Evolutionary conservation across 768 basidiomycete species (phyloP).

Genomic region (Kwoniella heveanensis): DNA sequence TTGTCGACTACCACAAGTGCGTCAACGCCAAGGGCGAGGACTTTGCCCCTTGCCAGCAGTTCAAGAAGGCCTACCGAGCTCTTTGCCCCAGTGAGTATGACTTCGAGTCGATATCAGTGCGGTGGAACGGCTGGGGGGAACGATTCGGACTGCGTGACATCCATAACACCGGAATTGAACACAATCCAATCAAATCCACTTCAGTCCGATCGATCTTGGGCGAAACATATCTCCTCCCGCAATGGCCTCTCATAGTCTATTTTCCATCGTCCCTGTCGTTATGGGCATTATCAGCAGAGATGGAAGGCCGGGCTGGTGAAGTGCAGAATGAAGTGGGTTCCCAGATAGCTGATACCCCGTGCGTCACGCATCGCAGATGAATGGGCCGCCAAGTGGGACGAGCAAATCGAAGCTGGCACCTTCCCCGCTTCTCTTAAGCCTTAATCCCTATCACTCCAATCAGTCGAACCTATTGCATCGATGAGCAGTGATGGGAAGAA

Average conservation of each 20-base stretch:
- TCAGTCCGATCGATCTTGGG: no score
- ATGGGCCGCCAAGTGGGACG: constrained; percentile 82
- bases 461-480: background rate
- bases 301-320: no score
- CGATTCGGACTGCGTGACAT: no score
- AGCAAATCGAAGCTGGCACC: constrained; percentile 87
- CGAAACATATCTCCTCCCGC: no score
- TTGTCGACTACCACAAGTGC: constrained; percentile 98
- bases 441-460: constrained; percentile 46
- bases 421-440: constrained; percentile 91
- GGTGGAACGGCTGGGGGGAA: no score
- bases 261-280: no score
- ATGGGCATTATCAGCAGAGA: no score
- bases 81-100: constrained; percentile 88
- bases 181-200: no score
- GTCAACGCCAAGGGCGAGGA: constrained; percentile 96
- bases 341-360: no score
- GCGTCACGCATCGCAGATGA: background rate
- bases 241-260: no score
- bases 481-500: background rate
- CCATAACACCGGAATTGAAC: no score
- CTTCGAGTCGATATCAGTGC: background rate
- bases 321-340: no score
- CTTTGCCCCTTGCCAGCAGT: constrained; percentile 97
- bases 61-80: constrained; percentile 92